Conservation (phyloP, 2,329 filamentous ascomycete species). For the Cordyceps sp. region DNA sequence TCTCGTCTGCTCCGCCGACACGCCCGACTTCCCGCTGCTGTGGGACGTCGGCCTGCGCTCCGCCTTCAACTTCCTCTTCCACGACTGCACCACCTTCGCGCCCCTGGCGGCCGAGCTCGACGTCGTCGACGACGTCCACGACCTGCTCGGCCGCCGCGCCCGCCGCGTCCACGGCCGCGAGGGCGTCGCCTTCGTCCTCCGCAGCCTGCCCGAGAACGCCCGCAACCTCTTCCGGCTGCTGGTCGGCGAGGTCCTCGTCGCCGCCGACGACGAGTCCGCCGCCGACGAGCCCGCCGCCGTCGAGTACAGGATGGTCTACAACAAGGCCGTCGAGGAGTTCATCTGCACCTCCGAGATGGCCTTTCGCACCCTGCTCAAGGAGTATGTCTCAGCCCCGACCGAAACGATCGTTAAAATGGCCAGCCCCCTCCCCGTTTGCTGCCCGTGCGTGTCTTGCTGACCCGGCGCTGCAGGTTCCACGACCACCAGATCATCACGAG, state of each 20-base stretch:
- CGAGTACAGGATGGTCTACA: slow-evolving; percentile 82
- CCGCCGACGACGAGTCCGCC: slow-evolving; percentile 40
- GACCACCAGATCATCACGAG: slow-evolving; percentile 96
- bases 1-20: slow-evolving; percentile 73
- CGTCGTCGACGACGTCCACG: slow-evolving; percentile 79
- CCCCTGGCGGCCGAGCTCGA: slow-evolving; percentile 60
- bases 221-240: slow-evolving; percentile 73
- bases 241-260: slow-evolving; percentile 65
- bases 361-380: slow-evolving; percentile 84
- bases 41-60: slow-evolving; percentile 82
- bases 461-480: slow-evolving; percentile 48
- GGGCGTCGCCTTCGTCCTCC: slow-evolving; percentile 79
- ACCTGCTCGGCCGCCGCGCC: slow-evolving; percentile 66
- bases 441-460: slow-evolving; percentile 8
- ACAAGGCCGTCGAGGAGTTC: slow-evolving; percentile 92
- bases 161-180: slow-evolving; percentile 74
- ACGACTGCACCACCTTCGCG: slow-evolving; percentile 84
- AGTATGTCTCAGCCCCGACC: too few species aligned
- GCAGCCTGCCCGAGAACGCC: slow-evolving; percentile 82
- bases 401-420: too few species aligned
- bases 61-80: slow-evolving; percentile 74
- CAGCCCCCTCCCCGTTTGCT: background rate
- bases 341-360: slow-evolving; percentile 94
- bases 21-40: slow-evolving; percentile 69
- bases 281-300: slow-evolving; percentile 45